Evolutionary conservation across 2,329 filamentous ascomycete genomes (phyloP).

Genomic region (Stemphylium beticola): DNA sequence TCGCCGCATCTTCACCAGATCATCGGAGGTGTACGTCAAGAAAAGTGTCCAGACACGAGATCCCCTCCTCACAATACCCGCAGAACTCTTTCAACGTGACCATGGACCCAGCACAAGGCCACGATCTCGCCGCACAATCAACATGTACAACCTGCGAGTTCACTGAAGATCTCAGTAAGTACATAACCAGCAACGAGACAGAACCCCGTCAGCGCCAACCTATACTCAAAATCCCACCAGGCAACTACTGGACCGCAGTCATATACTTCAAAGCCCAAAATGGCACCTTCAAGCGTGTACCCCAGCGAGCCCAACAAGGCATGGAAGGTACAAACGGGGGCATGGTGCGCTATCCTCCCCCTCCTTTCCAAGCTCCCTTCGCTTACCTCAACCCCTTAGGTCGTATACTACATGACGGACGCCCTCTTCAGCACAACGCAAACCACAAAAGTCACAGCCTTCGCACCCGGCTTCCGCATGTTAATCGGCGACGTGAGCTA

Average conservation of each 20-base stretch:
- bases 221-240: conserved; percentile 16
- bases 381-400: conserved; percentile 24
- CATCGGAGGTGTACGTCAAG: conserved; percentile 46
- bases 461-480: conserved; percentile 54
- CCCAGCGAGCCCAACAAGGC: conserved; percentile 51
- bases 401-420: conserved; percentile 56
- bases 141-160: conserved; percentile 55
- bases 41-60: background rate
- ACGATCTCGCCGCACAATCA: conserved; percentile 38
- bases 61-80: background rate
- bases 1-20: conserved; percentile 51
- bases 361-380: background rate
- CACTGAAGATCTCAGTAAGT: conserved; percentile 44
- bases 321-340: conserved; percentile 53
- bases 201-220: background rate
- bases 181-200: background rate
- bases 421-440: conserved; percentile 39
- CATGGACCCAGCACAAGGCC: conserved; percentile 44
- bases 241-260: conserved; percentile 44
- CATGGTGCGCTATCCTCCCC: conserved; percentile 24
- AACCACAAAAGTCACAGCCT: conserved; percentile 51
- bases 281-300: conserved; percentile 51
- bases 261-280: conserved; percentile 37
- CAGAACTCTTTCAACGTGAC: conserved; percentile 56
- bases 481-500: conserved; percentile 50